These are phyloP conservation scores for Mycena metata DNA, from an alignment of 768 basidiomycete species.

Conservation along the genomic window DNA sequence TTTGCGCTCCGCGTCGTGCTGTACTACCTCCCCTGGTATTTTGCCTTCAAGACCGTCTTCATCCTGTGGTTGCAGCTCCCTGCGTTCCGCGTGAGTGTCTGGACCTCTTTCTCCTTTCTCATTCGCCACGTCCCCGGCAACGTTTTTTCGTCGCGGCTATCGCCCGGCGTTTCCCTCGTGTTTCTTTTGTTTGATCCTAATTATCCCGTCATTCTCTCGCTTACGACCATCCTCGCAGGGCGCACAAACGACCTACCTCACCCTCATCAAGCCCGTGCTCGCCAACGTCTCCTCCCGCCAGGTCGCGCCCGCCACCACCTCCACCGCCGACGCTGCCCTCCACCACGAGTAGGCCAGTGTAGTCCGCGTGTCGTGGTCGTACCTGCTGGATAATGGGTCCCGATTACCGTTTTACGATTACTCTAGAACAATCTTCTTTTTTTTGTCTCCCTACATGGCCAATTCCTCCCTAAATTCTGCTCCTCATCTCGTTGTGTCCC, in stretches of 20 bases:
- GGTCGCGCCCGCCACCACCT: constrained; percentile 64
- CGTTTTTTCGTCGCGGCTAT: no score
- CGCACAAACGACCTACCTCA: constrained; percentile 85
- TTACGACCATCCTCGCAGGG: constrained; percentile 64
- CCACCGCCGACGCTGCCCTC: constrained; percentile 69
- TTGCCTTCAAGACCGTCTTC: constrained; percentile 91
- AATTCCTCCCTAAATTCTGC: neutral
- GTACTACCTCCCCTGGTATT: constrained; percentile 96
- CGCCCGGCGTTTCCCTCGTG: constrained; percentile 38
- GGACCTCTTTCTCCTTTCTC: constrained; percentile 33
- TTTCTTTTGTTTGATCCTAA: constrained; percentile 25
- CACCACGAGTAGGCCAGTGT: constrained; percentile 48
- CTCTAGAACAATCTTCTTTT: constrained; percentile 30
- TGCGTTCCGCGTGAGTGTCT: constrained; percentile 78
- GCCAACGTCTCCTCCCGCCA: constrained; percentile 66
- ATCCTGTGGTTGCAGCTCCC: constrained; percentile 94
- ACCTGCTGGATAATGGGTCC: neutral
- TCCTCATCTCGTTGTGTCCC: neutral
- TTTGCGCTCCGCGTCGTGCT: constrained; percentile 87
- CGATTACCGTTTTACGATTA: neutral
- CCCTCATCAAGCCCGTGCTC: constrained; percentile 85
- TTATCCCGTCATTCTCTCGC: constrained; percentile 15
- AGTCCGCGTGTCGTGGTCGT: neutral
- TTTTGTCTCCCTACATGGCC: constrained; percentile 8
- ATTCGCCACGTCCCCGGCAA: neutral